Conservation (phyloP, 73 alveolate genomes). For the Paramecium caudatum region DNA sequence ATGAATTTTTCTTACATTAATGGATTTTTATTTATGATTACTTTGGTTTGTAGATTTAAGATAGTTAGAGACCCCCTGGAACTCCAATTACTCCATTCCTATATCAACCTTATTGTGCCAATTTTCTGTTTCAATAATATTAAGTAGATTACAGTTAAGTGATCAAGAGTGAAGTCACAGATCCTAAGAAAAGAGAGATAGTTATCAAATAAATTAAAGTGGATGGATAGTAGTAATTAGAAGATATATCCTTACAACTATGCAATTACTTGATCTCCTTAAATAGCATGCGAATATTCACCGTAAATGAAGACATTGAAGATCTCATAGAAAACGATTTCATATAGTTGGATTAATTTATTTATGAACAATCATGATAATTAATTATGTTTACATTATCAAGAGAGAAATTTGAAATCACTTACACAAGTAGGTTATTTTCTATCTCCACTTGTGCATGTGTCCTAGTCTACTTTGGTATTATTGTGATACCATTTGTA, state of each 20-base stretch:
- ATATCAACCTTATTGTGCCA: conserved; percentile 70
- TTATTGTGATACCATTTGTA: conserved; percentile 54
- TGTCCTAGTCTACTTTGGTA: conserved; percentile 21
- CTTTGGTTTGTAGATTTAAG: conserved; percentile 59
- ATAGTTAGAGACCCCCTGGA: conserved; percentile 7
- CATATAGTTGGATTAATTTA: conserved; percentile 75
- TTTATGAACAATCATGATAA: conserved; percentile 48
- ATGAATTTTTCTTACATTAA: conserved; percentile 73
- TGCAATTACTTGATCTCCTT: conserved; percentile 54
- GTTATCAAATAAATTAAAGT: conserved; percentile 68
- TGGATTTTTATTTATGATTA: conserved; percentile 76
- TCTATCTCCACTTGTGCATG: conserved; percentile 3
- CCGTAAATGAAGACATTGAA: conserved; percentile 53
- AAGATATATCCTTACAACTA: conserved; percentile 42
- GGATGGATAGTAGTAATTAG: conserved; percentile 65
- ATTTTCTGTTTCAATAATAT: conserved; percentile 31
- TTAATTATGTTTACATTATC: conserved; percentile 56
- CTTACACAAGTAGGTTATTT: neutral
- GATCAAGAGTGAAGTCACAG: neutral
- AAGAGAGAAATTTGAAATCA: conserved; percentile 38
- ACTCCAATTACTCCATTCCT: conserved; percentile 66
- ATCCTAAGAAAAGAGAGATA: conserved; percentile 50
- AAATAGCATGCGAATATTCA: conserved; percentile 53
- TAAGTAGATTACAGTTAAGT: conserved; percentile 63
- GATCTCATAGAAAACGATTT: conserved; percentile 76